Evolutionary conservation across 352 stramenopile genomes (phyloP), one percentile per base, ranked within the genome.

Genomic region (Phytophthora megakarya): DNA sequence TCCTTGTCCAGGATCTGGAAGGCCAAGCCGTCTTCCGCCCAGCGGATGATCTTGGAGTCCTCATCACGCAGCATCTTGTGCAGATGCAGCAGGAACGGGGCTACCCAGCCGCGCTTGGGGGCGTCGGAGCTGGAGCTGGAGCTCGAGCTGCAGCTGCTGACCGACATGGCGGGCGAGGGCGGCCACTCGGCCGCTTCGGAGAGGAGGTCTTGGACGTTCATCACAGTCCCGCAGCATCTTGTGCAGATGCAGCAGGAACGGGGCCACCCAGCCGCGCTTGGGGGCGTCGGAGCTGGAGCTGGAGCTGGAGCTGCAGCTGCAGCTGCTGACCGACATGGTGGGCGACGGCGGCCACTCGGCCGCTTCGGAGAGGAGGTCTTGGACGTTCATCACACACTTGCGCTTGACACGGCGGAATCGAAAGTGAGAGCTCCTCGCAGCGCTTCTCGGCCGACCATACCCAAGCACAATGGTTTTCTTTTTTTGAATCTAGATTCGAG

Each of bases 1-100:
- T 82, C 72, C 71, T 92, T 93, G 77, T 97, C 85, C 35, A 90
- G 65, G 57, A 96, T 96, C 67, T 94, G 75, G 70, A 96, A 95
- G 15, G 84, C 79, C 55, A 86, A 61, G 22, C 81, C 84, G 61
- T 95, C 84, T 1, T 84, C 74, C 1, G 84, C 80, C 88, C 88
- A 96, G 26, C 84, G 86, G 32, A 96, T 88, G 72, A 96, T 81
- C 51, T 79, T 81, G 19, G 75, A 53, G 73, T 83, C 82, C 67
- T 96, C 88, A 16, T 73, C 81, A 10, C 80, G 80, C 25, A 96
- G 75, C 86, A 96, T 93, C 62, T 92, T 82, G 73, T 90, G 84
- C 37, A 96, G 65, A 56, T 94, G 84, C 18, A 94, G 72, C 35
- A 96, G 60, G 68, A 96, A 96, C 39, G 86, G 86, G n/a, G 86